Evolutionary conservation across 2,329 filamentous ascomycete species (phyloP).

Genomic region (Ophiostoma himal-ulmi): DNA sequence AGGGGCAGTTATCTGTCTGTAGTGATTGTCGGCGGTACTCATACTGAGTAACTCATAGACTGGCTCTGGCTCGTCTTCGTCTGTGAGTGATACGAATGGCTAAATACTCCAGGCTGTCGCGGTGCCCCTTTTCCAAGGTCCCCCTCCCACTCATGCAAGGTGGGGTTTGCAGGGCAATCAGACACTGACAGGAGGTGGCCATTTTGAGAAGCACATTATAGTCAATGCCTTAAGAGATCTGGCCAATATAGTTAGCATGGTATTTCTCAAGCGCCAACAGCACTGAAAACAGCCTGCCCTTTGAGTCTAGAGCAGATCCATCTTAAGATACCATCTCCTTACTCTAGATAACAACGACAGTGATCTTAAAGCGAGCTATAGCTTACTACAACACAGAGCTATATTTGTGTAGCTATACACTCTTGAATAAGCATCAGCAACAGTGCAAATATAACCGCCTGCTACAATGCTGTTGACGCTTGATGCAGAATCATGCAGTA

Average conservation of each 20-base stretch:
- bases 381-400: neutral
- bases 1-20: neutral
- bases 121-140: conserved; percentile 4
- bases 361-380: neutral
- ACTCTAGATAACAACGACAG: neutral
- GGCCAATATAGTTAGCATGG: neutral
- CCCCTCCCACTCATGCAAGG: neutral
- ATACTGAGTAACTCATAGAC: neutral
- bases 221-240: neutral
- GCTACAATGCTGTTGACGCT: neutral
- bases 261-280: too few species aligned
- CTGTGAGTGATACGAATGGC: neutral
- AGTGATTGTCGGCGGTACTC: neutral
- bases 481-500: neutral
- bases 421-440: neutral
- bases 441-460: neutral
- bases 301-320: neutral
- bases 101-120: neutral
- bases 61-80: neutral
- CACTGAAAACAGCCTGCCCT: too few species aligned
- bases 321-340: neutral
- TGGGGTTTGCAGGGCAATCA: neutral
- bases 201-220: neutral
- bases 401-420: neutral
- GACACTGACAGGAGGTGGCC: neutral